phyloP scores from a whole-genome alignment of 208 protist genomes.

The Acanthamoeba culbertsoni region DNA sequence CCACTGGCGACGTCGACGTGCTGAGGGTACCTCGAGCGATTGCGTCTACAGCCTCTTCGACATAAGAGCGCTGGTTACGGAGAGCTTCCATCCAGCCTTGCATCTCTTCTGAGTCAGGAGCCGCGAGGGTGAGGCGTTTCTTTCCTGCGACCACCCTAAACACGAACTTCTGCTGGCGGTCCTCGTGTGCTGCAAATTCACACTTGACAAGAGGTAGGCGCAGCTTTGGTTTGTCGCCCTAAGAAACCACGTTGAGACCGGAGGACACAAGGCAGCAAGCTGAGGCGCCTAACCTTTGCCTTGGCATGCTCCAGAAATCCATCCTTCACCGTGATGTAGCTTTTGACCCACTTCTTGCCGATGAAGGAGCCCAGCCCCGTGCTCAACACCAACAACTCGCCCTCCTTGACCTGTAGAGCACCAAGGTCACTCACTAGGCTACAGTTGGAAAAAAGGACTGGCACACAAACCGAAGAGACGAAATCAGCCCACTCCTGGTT shows the following conservation, averaged over 20 bases:
- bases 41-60: not conserved
- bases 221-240: not conserved
- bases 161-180: not conserved
- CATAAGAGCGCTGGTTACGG: not conserved
- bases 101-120: not conserved
- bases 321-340: not conserved
- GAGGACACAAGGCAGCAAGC: too few species aligned
- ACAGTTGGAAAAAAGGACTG: not conserved
- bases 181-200: not conserved
- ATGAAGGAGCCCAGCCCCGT: not conserved
- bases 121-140: not conserved
- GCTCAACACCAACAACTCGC: not conserved
- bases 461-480: not conserved
- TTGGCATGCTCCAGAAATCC: not conserved
- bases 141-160: not conserved
- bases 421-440: too few species aligned
- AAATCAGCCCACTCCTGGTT: not conserved
- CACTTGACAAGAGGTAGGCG: not conserved
- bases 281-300: not conserved
- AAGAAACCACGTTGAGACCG: not conserved
- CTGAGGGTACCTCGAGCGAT: not conserved
- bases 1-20: not conserved
- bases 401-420: not conserved
- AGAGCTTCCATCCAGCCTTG: not conserved
- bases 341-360: not conserved